Evolutionary conservation across 768 basidiomycete genomes (phyloP).

Genomic region (Trametes meyenii): DNA sequence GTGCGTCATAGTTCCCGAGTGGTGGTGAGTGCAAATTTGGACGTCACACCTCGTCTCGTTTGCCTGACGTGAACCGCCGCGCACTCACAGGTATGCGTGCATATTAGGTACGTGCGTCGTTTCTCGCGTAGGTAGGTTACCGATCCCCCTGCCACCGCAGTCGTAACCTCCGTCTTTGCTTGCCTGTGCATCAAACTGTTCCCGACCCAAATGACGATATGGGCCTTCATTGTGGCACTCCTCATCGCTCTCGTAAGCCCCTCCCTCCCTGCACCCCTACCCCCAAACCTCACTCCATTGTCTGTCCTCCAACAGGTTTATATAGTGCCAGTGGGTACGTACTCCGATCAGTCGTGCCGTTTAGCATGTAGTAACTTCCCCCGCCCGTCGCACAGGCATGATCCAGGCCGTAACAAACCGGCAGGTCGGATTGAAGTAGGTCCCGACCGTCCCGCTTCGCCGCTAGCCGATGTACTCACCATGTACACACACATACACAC

Average conservation of each 20-base stretch:
- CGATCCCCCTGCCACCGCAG: conserved; percentile 29
- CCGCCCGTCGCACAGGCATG: conserved; percentile 40
- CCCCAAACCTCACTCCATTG: neutral
- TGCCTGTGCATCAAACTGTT: conserved; percentile 61
- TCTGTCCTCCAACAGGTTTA: conserved; percentile 47
- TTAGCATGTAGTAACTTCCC: neutral
- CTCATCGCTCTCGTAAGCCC: conserved; percentile 35
- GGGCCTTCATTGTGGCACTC: conserved; percentile 63
- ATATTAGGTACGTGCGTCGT: conserved; percentile 37
- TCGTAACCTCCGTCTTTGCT: conserved; percentile 59
- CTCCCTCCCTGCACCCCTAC: neutral
- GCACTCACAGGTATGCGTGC: conserved; percentile 34
- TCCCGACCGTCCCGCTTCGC: conserved; percentile 20
- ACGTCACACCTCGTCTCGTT: neutral
- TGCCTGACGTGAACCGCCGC: neutral
- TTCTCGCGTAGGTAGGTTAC: neutral
- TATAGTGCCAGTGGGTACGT: conserved; percentile 66
- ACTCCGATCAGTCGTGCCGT: too few relatives aligned
- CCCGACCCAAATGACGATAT: conserved; percentile 68
- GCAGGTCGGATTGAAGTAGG: conserved; percentile 58
- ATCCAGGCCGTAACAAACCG: conserved; percentile 81
- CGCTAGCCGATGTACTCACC: conserved; percentile 8
- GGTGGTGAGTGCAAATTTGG: conserved; percentile 39
- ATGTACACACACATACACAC: neutral
- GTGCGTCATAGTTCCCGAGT: conserved; percentile 41